phyloP scores from a whole-genome alignment of 2,329 filamentous ascomycete genomes.

The Cyanodermella asteris region DNA sequence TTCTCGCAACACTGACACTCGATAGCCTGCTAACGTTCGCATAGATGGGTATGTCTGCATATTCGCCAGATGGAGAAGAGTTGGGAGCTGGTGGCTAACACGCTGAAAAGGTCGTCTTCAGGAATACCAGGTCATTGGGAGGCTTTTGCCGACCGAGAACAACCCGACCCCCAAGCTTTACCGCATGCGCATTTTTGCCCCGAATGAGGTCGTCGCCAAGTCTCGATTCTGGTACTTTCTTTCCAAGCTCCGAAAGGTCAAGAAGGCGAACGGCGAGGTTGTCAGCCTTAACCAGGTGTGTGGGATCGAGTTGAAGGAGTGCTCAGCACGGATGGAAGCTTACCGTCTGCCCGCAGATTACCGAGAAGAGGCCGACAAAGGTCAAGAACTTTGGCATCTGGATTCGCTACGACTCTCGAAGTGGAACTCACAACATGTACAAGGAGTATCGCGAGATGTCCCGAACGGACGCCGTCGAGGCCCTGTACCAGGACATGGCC shows the following conservation, averaged over 20 bases:
- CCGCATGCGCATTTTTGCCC: constrained; percentile 99
- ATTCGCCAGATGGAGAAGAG: no score
- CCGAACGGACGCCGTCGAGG: constrained; percentile 81
- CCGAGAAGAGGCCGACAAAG: constrained; percentile 97
- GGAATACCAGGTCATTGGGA: constrained; percentile 99
- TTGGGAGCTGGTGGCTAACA: no score
- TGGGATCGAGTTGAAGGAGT: constrained; percentile 10
- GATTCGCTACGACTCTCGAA: constrained; percentile 99
- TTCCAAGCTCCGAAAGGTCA: constrained; percentile 97
- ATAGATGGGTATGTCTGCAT: no score
- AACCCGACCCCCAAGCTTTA: constrained; percentile 97
- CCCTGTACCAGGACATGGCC: constrained; percentile 99
- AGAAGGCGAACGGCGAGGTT: constrained; percentile 99
- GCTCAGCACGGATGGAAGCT: not conserved
- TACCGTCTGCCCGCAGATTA: constrained; percentile 38
- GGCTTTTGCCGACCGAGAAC: constrained; percentile 91
- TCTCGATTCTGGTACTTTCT: constrained; percentile 99
- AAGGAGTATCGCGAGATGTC: constrained; percentile 99
- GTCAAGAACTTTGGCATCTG: constrained; percentile 99
- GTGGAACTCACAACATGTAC: constrained; percentile 99
- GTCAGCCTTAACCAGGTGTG: constrained; percentile 88
- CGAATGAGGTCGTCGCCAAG: constrained; percentile 96
- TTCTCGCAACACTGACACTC: no score
- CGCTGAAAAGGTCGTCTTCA: constrained; percentile 99
- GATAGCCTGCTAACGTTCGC: no score